A percentile compares a stretch with the other conserved stretches of the same genome.
Conservation (phyloP, 371 early-diverging fungal species). For the Mortierella sp. region DNA sequence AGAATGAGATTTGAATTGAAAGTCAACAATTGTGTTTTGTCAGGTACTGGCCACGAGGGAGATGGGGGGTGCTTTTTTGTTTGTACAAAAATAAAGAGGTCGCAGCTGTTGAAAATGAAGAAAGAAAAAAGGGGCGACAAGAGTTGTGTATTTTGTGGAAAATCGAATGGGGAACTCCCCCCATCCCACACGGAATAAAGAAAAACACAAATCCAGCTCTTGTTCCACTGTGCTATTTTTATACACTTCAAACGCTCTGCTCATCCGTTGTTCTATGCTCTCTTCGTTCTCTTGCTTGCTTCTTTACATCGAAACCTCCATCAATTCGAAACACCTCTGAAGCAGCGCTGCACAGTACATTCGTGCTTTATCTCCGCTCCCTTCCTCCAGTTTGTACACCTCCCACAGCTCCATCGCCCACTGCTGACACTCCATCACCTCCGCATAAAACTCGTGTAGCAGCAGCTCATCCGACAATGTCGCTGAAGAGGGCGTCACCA, state of each 20-base stretch:
- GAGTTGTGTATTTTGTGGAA: too few species aligned
- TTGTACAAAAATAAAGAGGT: too few species aligned
- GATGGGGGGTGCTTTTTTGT: too few species aligned
- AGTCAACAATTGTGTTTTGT: too few species aligned
- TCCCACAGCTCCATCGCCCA: conserved; percentile 55
- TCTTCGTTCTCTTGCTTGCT: not conserved
- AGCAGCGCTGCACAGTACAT: conserved; percentile 46
- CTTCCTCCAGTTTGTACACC: conserved; percentile 14
- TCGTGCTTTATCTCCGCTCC: conserved; percentile 26
- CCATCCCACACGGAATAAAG: too few species aligned
- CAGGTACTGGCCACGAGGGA: too few species aligned
- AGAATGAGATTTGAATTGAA: not conserved
- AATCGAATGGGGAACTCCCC: too few species aligned
- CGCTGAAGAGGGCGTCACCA: conserved; percentile 34
- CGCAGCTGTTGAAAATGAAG: not conserved
- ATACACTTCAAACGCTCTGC: not conserved
- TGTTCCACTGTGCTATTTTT: too few species aligned
- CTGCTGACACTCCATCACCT: conserved; percentile 40
- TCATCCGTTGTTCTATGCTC: not conserved
- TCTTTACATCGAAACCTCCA: conserved; percentile 26
- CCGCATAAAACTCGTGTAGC: conserved; percentile 36
- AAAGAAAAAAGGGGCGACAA: not conserved
- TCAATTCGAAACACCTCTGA: conserved; percentile 37
- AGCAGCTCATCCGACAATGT: conserved; percentile 35
- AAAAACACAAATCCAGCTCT: too few species aligned